A percentile compares a stretch with the other conserved stretches of the same genome.
phyloP scores from a whole-genome alignment of 306 rosid genomes.

The peach (Prunus persica) region DNA sequence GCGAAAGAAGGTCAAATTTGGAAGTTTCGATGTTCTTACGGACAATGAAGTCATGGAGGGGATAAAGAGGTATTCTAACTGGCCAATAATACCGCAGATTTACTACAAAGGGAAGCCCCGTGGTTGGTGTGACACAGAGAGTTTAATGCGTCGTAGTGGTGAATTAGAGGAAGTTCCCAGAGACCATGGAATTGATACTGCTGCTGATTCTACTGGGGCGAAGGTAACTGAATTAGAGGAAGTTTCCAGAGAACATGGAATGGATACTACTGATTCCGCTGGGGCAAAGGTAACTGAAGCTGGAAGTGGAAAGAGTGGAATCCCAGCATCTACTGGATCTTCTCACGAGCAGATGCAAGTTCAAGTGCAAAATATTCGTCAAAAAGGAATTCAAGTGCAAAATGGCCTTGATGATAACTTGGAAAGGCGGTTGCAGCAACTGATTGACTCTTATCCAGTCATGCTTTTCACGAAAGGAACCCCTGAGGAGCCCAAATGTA shows the following conservation, averaged over 20 bases:
- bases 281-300: slow-evolving; percentile 41
- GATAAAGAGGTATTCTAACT: slow-evolving; percentile 75
- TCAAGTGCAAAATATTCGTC: not conserved
- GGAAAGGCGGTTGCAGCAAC: slow-evolving; percentile 52
- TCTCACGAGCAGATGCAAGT: slow-evolving; percentile 27
- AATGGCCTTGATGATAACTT: slow-evolving; percentile 40
- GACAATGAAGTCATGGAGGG: slow-evolving; percentile 77
- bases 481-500: slow-evolving; percentile 82
- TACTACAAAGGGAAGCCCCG: too few relatives aligned
- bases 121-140: too few relatives aligned
- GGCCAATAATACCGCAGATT: slow-evolving; percentile 42
- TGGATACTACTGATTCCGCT: not conserved
- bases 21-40: slow-evolving; percentile 73
- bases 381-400: slow-evolving; percentile 10
- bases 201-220: slow-evolving; percentile 22
- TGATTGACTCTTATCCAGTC: slow-evolving; percentile 57
- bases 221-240: slow-evolving; percentile 28
- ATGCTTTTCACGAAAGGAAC: slow-evolving; percentile 89
- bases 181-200: too few relatives aligned
- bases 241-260: too few relatives aligned
- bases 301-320: slow-evolving; percentile 53
- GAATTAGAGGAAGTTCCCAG: too few relatives aligned
- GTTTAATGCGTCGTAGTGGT: too few relatives aligned
- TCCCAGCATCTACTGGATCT: slow-evolving; percentile 55
- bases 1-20: slow-evolving; percentile 70